These are phyloP conservation scores for Beauveria australis DNA, from an alignment of 2,329 filamentous ascomycete genomes.

Conservation along the genomic window DNA sequence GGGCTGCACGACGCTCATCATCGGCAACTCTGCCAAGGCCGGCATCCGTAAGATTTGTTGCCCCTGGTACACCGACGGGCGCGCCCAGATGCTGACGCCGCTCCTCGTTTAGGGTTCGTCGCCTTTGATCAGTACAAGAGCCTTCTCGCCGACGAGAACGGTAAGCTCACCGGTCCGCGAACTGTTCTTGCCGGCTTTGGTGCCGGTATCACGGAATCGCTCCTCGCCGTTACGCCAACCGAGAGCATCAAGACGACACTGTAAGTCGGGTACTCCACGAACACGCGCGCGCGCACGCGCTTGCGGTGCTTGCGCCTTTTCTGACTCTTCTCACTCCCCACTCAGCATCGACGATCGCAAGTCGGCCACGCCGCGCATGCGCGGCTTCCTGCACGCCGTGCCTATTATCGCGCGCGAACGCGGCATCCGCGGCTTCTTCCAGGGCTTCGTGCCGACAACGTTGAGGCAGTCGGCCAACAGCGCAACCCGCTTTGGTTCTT, in stretches of 20 bases:
- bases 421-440: conserved; percentile 87
- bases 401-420: conserved; percentile 81
- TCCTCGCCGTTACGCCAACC: conserved; percentile 90
- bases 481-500: conserved; percentile 82
- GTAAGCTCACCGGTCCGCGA: conserved; percentile 80
- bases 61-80: background rate
- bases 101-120: conserved; percentile 59
- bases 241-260: conserved; percentile 98
- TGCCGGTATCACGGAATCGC: conserved; percentile 86
- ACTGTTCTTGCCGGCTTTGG: conserved; percentile 93
- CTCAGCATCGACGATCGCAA: conserved; percentile 89
- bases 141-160: conserved; percentile 71
- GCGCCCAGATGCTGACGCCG: background rate
- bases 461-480: conserved; percentile 92
- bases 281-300: no score
- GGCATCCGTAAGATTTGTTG: conserved; percentile 64
- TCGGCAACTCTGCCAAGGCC: conserved; percentile 94
- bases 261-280: conserved; percentile 26
- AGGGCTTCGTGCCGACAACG: conserved; percentile 91
- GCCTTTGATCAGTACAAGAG: conserved; percentile 93
- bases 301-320: background rate
- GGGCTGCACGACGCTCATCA: conserved; percentile 91
- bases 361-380: conserved; percentile 72
- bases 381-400: conserved; percentile 85
- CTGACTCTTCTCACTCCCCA: background rate